Conservation (phyloP, 2,329 filamentous ascomycete species). For the Herpotrichia juniperi region DNA sequence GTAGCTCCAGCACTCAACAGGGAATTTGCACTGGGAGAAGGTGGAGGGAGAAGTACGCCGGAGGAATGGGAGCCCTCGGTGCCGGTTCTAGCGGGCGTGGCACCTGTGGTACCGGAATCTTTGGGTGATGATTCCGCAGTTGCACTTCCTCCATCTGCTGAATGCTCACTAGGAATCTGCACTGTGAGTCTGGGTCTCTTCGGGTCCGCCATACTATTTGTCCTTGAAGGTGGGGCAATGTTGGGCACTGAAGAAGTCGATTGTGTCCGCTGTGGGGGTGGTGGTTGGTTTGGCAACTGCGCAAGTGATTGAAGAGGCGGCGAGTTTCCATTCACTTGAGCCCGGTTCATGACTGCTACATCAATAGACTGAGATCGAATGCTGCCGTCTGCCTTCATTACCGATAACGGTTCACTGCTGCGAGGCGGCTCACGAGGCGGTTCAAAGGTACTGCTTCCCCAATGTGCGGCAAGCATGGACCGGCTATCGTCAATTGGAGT, state of each 20-base stretch:
- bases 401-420: constrained; percentile 49
- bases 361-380: constrained; percentile 70
- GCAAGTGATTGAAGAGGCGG: constrained; percentile 59
- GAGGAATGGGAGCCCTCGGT: constrained; percentile 65
- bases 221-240: constrained; percentile 70
- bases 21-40: constrained; percentile 85
- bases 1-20: constrained; percentile 88
- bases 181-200: constrained; percentile 86
- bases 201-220: constrained; percentile 73
- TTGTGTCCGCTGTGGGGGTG: constrained; percentile 53
- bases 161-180: constrained; percentile 91
- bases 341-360: constrained; percentile 56
- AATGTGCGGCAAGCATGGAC: constrained; percentile 85
- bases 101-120: constrained; percentile 64
- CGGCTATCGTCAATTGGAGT: constrained; percentile 94
- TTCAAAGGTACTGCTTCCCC: constrained; percentile 60
- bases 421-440: no score
- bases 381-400: constrained; percentile 49
- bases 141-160: constrained; percentile 76
- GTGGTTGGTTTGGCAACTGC: constrained; percentile 24
- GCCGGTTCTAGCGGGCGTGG: constrained; percentile 62
- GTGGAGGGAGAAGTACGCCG: constrained; percentile 84
- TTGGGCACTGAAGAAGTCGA: constrained; percentile 70
- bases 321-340: constrained; percentile 51
- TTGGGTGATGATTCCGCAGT: constrained; percentile 73